A percentile compares a stretch with the other conserved stretches of the same genome.
These are phyloP conservation scores for Trichoderma sp. DNA, from an alignment of 2,329 filamentous ascomycete genomes.

Conservation along the genomic window DNA sequence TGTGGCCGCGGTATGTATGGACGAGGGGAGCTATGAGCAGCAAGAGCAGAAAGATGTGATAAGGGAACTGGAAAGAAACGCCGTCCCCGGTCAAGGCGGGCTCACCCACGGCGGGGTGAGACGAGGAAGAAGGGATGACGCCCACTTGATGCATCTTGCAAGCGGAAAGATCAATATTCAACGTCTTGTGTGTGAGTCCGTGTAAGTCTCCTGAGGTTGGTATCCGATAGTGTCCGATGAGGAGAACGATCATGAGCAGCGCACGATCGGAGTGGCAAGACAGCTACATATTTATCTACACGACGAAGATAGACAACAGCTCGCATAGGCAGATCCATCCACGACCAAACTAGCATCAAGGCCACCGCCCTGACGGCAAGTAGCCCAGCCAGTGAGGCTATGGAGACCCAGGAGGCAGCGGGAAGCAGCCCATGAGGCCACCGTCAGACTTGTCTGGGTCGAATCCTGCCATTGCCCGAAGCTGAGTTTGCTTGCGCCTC, in stretches of 20 bases:
- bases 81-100: background rate
- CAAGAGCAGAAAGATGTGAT: background rate
- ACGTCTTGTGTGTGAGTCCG: background rate
- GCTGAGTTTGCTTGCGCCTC: constrained; percentile 17
- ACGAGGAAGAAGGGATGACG: constrained; percentile 14
- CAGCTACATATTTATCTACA: constrained; percentile 21
- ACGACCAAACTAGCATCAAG: constrained; percentile 12
- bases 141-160: constrained; percentile 2
- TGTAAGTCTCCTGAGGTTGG: constrained; percentile 1
- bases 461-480: constrained; percentile 15
- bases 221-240: background rate
- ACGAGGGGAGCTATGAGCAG: constrained; percentile 10
- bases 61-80: background rate
- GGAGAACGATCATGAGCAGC: background rate
- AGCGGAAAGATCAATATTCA: background rate
- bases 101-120: background rate
- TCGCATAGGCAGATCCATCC: background rate
- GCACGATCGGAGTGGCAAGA: background rate
- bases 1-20: constrained; percentile 15
- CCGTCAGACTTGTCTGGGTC: constrained; percentile 3
- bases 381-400: constrained; percentile 13
- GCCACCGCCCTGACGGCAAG: background rate
- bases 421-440: constrained; percentile 3
- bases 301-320: background rate
- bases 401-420: constrained; percentile 1